Conservation (phyloP, 805 yeast species). For the Citeromyces matritensis region DNA sequence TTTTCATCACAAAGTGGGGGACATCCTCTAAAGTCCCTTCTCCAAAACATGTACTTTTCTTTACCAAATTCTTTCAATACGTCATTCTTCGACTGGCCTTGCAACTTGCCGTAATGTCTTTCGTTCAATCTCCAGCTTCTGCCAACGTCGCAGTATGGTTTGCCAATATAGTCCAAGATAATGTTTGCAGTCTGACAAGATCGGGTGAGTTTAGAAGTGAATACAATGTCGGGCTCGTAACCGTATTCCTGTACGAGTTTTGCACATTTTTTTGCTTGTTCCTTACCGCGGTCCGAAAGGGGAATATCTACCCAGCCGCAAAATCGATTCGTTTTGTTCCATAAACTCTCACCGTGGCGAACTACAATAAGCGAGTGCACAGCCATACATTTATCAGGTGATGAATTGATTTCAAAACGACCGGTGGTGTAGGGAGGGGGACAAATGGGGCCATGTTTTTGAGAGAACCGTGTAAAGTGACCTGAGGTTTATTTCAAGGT, state of each 20-base stretch:
- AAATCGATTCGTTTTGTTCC: conserved; percentile 62
- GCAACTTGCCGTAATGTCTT: conserved; percentile 74
- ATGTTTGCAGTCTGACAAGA: conserved; percentile 65
- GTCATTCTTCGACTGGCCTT: conserved; percentile 61
- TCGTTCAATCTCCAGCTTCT: conserved; percentile 75
- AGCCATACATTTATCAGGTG: no score
- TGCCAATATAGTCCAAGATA: conserved; percentile 39
- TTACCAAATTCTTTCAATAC: conserved; percentile 53
- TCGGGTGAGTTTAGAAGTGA: conserved; percentile 59
- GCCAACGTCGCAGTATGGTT: conserved; percentile 29
- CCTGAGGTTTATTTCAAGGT: no score
- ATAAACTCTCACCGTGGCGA: conserved; percentile 75
- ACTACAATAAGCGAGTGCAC: conserved; percentile 28
- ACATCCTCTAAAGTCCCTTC: conserved; percentile 66
- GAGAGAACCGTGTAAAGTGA: no score
- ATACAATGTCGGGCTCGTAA: conserved; percentile 39
- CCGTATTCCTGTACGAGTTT: conserved; percentile 33
- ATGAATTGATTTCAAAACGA: no score
- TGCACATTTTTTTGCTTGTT: conserved; percentile 57
- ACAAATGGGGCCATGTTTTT: no score
- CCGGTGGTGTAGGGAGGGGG: conserved; percentile 1
- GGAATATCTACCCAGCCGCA: conserved; percentile 81
- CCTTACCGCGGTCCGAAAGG: conserved; percentile 49
- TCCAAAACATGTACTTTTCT: conserved; percentile 61
- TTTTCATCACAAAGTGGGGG: conserved; percentile 34